Conservation (phyloP, 495 filamentous ascomycete species). For the Neurospora hispaniola region DNA sequence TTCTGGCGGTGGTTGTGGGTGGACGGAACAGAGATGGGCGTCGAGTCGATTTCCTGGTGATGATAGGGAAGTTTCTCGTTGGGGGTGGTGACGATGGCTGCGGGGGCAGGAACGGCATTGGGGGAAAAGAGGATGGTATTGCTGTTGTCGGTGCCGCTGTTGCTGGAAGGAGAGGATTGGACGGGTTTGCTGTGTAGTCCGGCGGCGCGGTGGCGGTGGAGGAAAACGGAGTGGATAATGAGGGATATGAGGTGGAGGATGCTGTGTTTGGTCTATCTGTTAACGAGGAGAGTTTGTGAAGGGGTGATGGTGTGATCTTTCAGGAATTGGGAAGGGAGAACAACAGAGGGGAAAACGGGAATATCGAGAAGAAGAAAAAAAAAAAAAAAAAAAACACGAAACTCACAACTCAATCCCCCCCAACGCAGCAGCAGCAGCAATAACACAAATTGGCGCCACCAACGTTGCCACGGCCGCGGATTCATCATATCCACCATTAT, state of each 20-base stretch:
- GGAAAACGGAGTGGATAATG: conserved; percentile 25
- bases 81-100: neutral
- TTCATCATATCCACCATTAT: neutral
- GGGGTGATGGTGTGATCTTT: neutral
- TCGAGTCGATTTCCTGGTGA: neutral
- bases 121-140: neutral
- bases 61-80: neutral
- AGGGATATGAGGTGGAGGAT: conserved; percentile 30
- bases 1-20: neutral
- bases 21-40: neutral
- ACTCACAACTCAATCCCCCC: conserved; percentile 37
- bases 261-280: conserved; percentile 15
- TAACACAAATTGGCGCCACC: conserved; percentile 8
- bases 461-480: too few species aligned
- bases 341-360: neutral
- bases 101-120: neutral
- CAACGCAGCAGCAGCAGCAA: conserved; percentile 10
- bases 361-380: neutral
- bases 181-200: conserved; percentile 30
- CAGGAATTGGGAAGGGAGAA: neutral
- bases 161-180: neutral
- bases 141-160: neutral
- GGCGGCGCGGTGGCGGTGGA: conserved; percentile 36
- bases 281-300: neutral
- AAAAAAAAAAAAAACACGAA: neutral